Percentiles rank a stretch among this genome's conserved stretches.
Evolutionary conservation across 148 eudicot genomes (phyloP).

Genomic region (Silene uniflora): DNA sequence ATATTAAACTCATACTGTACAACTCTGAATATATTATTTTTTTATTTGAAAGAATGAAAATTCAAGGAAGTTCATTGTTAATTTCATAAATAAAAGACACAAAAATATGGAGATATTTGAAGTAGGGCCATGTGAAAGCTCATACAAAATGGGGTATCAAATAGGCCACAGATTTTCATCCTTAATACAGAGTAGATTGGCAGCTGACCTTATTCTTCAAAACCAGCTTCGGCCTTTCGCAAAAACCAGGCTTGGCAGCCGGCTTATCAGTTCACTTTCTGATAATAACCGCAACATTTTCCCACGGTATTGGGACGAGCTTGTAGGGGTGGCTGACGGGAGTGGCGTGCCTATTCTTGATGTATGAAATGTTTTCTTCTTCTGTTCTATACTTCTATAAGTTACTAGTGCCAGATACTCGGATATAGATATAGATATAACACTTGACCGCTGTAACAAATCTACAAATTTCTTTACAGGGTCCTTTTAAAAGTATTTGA

Average conservation of each 20-base stretch:
- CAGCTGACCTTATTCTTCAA: constrained; percentile 63
- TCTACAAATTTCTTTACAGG: too few species aligned
- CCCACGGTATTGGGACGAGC: constrained; percentile 72
- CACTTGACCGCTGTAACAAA: too few species aligned
- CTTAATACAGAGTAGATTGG: constrained; percentile 57
- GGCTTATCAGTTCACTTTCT: constrained; percentile 45
- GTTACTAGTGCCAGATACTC: neutral
- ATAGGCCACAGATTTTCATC: constrained; percentile 66
- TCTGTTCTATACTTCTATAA: neutral
- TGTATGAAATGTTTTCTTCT: constrained; percentile 28
- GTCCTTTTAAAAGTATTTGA: neutral
- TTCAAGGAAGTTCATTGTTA: neutral
- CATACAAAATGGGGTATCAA: constrained; percentile 60
- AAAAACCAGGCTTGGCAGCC: constrained; percentile 24
- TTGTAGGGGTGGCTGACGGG: constrained; percentile 68
- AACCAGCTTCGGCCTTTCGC: constrained; percentile 70
- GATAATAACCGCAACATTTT: constrained; percentile 45
- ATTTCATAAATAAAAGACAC: neutral
- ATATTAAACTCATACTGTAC: neutral
- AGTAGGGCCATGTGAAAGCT: constrained; percentile 59
- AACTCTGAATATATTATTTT: too few species aligned
- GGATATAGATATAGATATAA: too few species aligned
- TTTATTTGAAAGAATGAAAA: neutral
- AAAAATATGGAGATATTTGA: constrained; percentile 49
- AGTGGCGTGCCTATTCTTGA: constrained; percentile 57